phyloP scores from a whole-genome alignment of 176 grass and related monocot genomes.

The Rhynchospora breviuscula region DNA sequence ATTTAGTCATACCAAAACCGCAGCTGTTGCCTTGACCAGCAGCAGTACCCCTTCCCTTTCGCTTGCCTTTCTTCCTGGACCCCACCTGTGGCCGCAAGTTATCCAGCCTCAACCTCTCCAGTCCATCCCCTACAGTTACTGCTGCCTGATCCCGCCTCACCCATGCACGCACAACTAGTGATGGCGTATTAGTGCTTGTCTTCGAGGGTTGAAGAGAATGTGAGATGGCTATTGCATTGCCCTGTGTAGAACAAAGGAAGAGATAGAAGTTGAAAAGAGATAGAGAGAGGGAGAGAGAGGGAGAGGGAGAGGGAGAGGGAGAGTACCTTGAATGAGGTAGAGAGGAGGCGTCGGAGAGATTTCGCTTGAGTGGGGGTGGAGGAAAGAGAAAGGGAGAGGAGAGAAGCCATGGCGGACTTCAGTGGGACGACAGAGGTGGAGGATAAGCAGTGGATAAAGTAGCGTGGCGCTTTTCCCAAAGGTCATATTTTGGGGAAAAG shows the following conservation, averaged over 20 bases:
- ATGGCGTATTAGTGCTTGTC: not conserved
- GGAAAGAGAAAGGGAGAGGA: constrained; percentile 21
- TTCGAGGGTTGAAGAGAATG: not conserved
- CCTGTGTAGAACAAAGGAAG: not conserved
- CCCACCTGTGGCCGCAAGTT: constrained; percentile 81
- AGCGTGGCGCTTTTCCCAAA: not conserved
- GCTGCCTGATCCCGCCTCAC: not conserved
- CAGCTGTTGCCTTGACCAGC: constrained; percentile 95
- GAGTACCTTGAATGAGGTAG: not conserved
- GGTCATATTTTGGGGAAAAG: not conserved
- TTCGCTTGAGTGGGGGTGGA: not conserved
- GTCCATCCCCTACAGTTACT: not conserved
- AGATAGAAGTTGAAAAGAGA: not conserved
- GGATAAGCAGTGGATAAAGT: constrained; percentile 14
- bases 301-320: not conserved
- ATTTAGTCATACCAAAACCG: constrained; percentile 45
- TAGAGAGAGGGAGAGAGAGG: not conserved
- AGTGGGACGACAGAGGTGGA: not conserved
- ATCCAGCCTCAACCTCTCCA: constrained; percentile 65
- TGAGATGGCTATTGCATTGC: not conserved
- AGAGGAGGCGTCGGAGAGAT: not conserved
- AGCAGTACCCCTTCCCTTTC: constrained; percentile 83
- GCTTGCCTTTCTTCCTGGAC: constrained; percentile 48
- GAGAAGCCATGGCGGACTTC: constrained; percentile 18
- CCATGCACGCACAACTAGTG: constrained; percentile 19